Percentiles rank a stretch among this genome's conserved stretches.
Evolutionary conservation across 2,329 filamentous ascomycete species (phyloP).

Genomic region (Capronia epimyces): DNA sequence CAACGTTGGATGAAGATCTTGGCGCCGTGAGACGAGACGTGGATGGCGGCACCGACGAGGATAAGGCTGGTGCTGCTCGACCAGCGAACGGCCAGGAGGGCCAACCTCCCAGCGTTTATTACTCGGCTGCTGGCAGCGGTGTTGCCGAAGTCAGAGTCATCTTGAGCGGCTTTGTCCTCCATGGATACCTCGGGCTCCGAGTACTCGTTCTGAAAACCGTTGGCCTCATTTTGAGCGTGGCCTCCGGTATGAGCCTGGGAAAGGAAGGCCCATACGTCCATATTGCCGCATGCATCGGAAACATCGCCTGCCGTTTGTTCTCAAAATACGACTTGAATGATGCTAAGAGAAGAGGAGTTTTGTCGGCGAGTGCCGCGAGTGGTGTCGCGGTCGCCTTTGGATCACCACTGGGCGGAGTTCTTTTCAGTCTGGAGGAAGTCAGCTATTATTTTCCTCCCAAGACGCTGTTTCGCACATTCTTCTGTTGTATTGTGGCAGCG

Average conservation of each 20-base stretch:
- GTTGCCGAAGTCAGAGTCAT: conserved; percentile 97
- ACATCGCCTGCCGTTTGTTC: conserved; percentile 91
- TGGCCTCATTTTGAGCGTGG: conserved; percentile 78
- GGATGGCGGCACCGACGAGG: conserved; percentile 42
- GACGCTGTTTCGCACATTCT: conserved; percentile 94
- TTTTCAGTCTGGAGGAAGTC: conserved; percentile 93
- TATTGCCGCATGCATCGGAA: conserved; percentile 89
- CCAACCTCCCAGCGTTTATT: conserved; percentile 60
- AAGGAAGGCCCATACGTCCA: conserved; percentile 98
- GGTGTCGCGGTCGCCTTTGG: conserved; percentile 94
- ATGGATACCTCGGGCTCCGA: conserved; percentile 85
- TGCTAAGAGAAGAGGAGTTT: conserved; percentile 82
- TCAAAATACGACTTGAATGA: conserved; percentile 91
- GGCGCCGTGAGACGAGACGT: conserved; percentile 50
- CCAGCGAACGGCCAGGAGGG: conserved; percentile 33
- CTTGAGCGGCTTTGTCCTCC: conserved; percentile 92
- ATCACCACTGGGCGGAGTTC: conserved; percentile 78
- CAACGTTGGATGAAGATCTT: conserved; percentile 88
- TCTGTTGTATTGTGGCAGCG: conserved; percentile 88
- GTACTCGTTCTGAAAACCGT: conserved; percentile 81
- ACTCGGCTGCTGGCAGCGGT: conserved; percentile 90
- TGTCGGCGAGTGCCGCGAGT: conserved; percentile 87
- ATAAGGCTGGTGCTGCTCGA: conserved; percentile 38
- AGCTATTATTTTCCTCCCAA: conserved; percentile 97
- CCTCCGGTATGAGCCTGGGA: conserved; percentile 85